Conservation (phyloP, 2,329 filamentous ascomycete genomes). For the Sphaerostilbella broomeana region DNA sequence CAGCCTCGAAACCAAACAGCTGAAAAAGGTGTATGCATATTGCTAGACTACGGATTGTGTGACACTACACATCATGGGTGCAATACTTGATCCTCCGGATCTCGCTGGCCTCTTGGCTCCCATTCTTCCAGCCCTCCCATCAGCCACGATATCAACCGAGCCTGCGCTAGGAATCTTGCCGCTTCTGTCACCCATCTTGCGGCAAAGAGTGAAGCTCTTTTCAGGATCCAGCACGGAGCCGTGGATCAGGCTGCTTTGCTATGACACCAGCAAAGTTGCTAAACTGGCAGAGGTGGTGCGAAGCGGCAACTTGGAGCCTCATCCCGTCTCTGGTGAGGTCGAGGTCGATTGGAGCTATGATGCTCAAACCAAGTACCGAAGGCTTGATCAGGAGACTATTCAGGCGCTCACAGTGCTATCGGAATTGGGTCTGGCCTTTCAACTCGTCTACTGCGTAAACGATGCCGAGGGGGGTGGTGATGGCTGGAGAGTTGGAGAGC, state of each 20-base stretch:
- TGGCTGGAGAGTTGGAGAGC: conserved; percentile 68
- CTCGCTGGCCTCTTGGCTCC: conserved; percentile 44
- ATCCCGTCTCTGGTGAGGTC: conserved; percentile 73
- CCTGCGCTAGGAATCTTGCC: conserved; percentile 52
- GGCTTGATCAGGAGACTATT: conserved; percentile 70
- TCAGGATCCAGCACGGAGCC: conserved; percentile 53
- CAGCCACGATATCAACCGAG: conserved; percentile 50
- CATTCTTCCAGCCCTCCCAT: conserved; percentile 53
- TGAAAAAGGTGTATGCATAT: too few species aligned
- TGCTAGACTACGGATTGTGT: too few species aligned
- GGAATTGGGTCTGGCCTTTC: conserved; percentile 56
- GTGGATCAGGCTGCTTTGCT: conserved; percentile 69
- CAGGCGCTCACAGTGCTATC: conserved; percentile 58
- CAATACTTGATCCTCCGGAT: conserved; percentile 37
- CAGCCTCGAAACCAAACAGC: too few species aligned
- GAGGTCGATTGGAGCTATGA: conserved; percentile 66
- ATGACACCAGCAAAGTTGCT: conserved; percentile 51
- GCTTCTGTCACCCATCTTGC: conserved; percentile 58
- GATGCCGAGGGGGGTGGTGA: conserved; percentile 55
- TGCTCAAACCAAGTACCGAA: conserved; percentile 54
- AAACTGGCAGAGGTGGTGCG: conserved; percentile 56
- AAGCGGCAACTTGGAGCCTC: conserved; percentile 64
- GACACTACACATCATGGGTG: conserved; percentile 14
- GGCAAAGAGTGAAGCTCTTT: conserved; percentile 60
- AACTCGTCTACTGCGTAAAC: conserved; percentile 62